Conservation (phyloP, 2,329 filamentous ascomycete genomes). For the Monilinia fructicola region DNA sequence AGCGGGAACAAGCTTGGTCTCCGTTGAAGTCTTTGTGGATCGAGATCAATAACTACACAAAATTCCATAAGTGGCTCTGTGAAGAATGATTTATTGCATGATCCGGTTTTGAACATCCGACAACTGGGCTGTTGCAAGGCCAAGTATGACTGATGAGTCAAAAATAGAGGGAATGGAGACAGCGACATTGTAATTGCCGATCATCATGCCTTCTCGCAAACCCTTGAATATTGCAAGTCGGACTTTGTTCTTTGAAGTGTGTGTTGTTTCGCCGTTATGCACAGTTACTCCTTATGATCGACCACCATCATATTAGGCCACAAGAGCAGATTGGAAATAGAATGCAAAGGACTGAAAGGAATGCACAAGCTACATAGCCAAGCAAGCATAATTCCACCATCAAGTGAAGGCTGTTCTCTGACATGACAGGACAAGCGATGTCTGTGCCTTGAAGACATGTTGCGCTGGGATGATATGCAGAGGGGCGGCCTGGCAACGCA, state of each 20-base stretch:
- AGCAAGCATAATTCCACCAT: neutral
- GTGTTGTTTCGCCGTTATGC: neutral
- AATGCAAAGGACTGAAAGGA: neutral
- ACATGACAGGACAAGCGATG: neutral
- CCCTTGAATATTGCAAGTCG: neutral
- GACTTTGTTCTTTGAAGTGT: neutral
- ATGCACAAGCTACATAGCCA: neutral
- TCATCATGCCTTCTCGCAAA: neutral
- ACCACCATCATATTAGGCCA: neutral
- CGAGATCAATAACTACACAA: conserved; percentile 2
- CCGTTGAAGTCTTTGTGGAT: neutral
- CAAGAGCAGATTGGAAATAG: neutral
- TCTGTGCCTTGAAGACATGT: neutral
- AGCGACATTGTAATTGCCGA: neutral
- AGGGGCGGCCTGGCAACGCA: neutral
- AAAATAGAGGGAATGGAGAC: neutral
- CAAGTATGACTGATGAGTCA: neutral
- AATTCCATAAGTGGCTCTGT: neutral
- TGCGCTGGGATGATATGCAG: neutral
- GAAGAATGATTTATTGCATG: neutral
- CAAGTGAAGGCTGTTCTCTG: neutral
- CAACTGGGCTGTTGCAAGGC: too few relatives aligned
- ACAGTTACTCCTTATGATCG: neutral
- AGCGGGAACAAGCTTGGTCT: neutral
- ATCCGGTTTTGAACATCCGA: neutral